These are phyloP conservation scores for Stromatinia cepivora DNA, from an alignment of 2,329 filamentous ascomycete genomes.

Conservation along the genomic window DNA sequence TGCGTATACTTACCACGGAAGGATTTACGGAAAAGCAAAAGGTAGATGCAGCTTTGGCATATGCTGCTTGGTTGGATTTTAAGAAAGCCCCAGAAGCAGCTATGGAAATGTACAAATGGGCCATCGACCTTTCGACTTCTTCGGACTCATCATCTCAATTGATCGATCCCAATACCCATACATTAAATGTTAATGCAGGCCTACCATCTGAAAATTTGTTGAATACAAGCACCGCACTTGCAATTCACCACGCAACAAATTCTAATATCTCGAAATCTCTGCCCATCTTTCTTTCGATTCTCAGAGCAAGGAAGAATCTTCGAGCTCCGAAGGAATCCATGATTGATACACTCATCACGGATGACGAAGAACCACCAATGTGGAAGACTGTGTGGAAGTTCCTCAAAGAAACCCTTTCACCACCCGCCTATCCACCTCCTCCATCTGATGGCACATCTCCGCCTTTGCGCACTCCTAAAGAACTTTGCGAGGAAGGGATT, in stretches of 20 bases:
- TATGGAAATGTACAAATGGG: constrained; percentile 72
- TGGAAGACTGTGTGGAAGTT: constrained; percentile 37
- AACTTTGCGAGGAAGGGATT: constrained; percentile 80
- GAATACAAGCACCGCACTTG: constrained; percentile 72
- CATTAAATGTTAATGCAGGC: constrained; percentile 60
- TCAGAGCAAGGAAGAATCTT: constrained; percentile 71
- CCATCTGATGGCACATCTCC: constrained; percentile 69
- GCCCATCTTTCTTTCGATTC: constrained; percentile 80
- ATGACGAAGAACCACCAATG: constrained; percentile 30
- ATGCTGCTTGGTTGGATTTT: constrained; percentile 82
- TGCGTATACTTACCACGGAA: constrained; percentile 75
- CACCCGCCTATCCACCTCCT: constrained; percentile 68
- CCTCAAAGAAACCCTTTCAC: constrained; percentile 41
- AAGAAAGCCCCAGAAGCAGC: constrained; percentile 67
- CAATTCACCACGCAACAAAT: constrained; percentile 71
- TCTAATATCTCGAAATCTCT: constrained; percentile 69
- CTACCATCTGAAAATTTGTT: constrained; percentile 72
- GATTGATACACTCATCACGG: constrained; percentile 26
- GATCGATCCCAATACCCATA: constrained; percentile 62
- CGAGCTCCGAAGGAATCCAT: constrained; percentile 42
- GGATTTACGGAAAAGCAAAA: constrained; percentile 79
- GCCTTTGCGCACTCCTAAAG: constrained; percentile 61
- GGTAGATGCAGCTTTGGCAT: constrained; percentile 77
- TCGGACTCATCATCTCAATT: constrained; percentile 46
- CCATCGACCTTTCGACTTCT: constrained; percentile 69